A percentile compares a stretch with the other conserved stretches of the same genome.
Evolutionary conservation across 805 yeast species (phyloP).

Genomic region (Cyberlindnera misumaiensis): DNA sequence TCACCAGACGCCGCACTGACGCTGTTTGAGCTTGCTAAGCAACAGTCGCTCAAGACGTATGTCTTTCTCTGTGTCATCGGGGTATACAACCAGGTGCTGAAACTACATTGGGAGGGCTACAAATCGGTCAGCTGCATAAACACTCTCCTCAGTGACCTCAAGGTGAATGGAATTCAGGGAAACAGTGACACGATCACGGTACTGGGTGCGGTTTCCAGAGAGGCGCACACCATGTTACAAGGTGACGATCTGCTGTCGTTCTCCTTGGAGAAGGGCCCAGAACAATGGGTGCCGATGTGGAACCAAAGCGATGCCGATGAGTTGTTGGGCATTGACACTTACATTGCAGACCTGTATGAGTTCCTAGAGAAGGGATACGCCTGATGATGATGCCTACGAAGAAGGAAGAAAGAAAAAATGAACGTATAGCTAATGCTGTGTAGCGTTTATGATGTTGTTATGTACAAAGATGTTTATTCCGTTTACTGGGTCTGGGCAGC

Average conservation of each 20-base stretch:
- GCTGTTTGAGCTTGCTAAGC: constrained; percentile 29
- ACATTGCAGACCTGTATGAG: constrained; percentile 5
- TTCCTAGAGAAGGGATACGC: background rate
- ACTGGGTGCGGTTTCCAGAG: constrained; percentile 7
- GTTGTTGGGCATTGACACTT: constrained; percentile 8
- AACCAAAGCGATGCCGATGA: constrained; percentile 14
- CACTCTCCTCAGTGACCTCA: constrained; percentile 31
- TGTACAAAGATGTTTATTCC: constrained; percentile 4
- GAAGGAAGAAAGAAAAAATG: background rate
- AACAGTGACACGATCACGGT: constrained; percentile 25
- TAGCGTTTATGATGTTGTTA: too few relatives aligned
- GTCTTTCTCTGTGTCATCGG: constrained; percentile 31
- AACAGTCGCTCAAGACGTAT: constrained; percentile 27
- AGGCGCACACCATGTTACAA: constrained; percentile 8
- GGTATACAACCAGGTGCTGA: constrained; percentile 31
- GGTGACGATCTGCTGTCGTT: constrained; percentile 3
- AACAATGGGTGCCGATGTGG: constrained; percentile 13
- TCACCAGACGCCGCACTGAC: constrained; percentile 24
- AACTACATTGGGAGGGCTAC: constrained; percentile 32
- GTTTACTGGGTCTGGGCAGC: constrained; percentile 13
- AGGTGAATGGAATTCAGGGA: constrained; percentile 34
- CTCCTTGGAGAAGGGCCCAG: constrained; percentile 6
- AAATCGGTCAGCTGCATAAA: constrained; percentile 30
- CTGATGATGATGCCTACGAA: background rate
- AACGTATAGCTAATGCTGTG: too few relatives aligned